Evolutionary conservation across 345 rosid genomes (phyloP).

Genomic region (Citrus trifoliata): DNA sequence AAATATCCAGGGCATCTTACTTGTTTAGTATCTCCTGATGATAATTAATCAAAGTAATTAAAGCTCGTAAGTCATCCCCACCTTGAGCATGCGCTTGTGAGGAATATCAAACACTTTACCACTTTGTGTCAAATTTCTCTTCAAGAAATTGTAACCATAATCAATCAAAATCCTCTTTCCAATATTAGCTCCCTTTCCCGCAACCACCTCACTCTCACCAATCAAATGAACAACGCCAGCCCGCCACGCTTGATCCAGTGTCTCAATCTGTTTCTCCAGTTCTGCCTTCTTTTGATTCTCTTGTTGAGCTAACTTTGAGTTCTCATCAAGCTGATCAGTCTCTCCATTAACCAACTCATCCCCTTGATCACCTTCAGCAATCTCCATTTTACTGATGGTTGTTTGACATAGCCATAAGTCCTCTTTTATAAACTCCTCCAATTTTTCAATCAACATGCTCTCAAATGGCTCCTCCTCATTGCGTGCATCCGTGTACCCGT

Average conservation of each 20-base stretch:
- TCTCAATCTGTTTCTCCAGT: slow-evolving; percentile 23
- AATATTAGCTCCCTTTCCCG: slow-evolving; percentile 30
- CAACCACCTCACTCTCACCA: slow-evolving; percentile 47
- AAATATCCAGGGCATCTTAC: no score
- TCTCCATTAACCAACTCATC: not conserved
- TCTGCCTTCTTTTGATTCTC: slow-evolving; percentile 10
- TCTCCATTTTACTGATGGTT: not conserved
- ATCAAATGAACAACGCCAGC: slow-evolving; percentile 45
- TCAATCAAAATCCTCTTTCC: slow-evolving; percentile 38
- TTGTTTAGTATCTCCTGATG: no score
- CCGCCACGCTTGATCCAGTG: slow-evolving; percentile 34
- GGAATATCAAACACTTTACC: slow-evolving; percentile 44
- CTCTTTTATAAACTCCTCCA: slow-evolving; percentile 33
- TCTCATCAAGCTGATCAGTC: not conserved
- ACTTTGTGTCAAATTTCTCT: slow-evolving; percentile 36
- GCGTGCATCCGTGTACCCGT: slow-evolving; percentile 38
- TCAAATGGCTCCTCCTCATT: slow-evolving; percentile 32
- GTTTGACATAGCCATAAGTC: slow-evolving; percentile 9
- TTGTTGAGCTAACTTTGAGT: not conserved
- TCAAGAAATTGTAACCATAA: slow-evolving; percentile 43
- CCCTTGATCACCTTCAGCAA: not conserved
- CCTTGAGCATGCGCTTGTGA: slow-evolving; percentile 48
- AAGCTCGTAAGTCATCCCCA: slow-evolving; percentile 55
- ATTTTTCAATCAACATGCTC: slow-evolving; percentile 18
- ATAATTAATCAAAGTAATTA: not conserved